A percentile compares a stretch with the other conserved stretches of the same genome.
Evolutionary conservation across 1,284 basidiomycete species (phyloP).

Genomic region (Hymenochaete sp.): DNA sequence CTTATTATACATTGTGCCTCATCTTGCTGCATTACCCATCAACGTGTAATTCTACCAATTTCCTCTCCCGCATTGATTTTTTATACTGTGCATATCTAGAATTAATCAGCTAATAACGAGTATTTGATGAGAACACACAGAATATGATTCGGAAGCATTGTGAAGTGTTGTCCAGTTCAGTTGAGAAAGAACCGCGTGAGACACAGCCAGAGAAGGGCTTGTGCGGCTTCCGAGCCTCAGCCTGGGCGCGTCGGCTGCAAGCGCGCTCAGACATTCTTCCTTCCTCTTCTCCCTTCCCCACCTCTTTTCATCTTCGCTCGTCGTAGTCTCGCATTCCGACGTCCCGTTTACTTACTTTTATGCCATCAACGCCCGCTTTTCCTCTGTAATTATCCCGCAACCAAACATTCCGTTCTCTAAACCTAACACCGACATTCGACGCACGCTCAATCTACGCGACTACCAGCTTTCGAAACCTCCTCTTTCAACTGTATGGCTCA

Average conservation of each 20-base stretch:
- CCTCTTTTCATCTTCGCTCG: background rate
- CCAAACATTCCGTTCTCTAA: background rate
- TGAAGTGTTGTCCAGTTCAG: background rate
- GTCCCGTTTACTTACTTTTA: background rate
- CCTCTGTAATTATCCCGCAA: background rate
- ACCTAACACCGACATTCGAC: background rate
- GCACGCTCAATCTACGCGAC: no score
- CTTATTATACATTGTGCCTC: no score
- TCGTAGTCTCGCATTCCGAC: background rate
- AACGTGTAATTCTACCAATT: no score
- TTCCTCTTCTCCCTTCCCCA: background rate
- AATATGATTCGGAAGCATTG: no score
- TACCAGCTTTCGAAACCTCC: no score
- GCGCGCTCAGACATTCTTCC: background rate
- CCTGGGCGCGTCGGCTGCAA: no score
- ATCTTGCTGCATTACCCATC: background rate
- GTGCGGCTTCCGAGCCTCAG: no score
- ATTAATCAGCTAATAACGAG: no score
- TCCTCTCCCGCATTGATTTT: background rate
- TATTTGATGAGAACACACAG: no score
- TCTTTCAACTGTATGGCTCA: slow-evolving; percentile 51
- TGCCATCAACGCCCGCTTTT: background rate
- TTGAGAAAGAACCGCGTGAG: background rate
- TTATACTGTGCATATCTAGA: background rate
- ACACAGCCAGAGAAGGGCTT: slow-evolving; percentile 1